Conservation (phyloP, 2,329 filamentous ascomycete genomes). For the Bimuria novae-zelandiae region DNA sequence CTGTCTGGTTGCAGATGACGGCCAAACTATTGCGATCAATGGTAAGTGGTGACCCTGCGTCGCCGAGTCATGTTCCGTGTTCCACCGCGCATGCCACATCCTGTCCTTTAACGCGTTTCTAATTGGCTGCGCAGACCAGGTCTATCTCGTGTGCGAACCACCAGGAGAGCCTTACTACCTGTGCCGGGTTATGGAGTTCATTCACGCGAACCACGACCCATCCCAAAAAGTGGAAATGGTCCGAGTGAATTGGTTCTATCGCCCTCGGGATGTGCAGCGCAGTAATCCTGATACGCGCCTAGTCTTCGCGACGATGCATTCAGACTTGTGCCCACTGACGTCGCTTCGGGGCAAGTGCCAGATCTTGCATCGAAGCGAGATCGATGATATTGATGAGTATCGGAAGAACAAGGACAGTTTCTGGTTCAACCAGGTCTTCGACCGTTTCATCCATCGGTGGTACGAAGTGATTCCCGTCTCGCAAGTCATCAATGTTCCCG, state of each 20-base stretch:
- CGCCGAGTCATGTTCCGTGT: slow-evolving; percentile 9
- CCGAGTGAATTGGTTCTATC: slow-evolving; percentile 97
- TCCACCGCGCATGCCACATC: slow-evolving; percentile 37
- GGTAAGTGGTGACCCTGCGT: slow-evolving; percentile 60
- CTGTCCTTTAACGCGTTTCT: slow-evolving; percentile 38
- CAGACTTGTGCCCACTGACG: slow-evolving; percentile 89
- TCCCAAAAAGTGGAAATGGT: slow-evolving; percentile 79
- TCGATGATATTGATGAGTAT: slow-evolving; percentile 79
- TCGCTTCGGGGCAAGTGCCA: slow-evolving; percentile 92
- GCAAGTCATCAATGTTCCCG: slow-evolving; percentile 93
- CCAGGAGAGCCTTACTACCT: slow-evolving; percentile 98
- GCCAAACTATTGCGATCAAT: slow-evolving; percentile 79
- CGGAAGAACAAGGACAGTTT: slow-evolving; percentile 85
- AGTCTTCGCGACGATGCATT: slow-evolving; percentile 98
- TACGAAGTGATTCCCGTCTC: slow-evolving; percentile 95
- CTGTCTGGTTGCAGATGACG: slow-evolving; percentile 86
- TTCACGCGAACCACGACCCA: slow-evolving; percentile 73
- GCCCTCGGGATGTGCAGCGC: slow-evolving; percentile 92
- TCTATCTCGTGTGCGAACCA: slow-evolving; percentile 96
- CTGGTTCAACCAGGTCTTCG: slow-evolving; percentile 97
- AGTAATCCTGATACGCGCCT: slow-evolving; percentile 88
- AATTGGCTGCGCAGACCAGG: slow-evolving; percentile 66
- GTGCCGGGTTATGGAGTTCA: slow-evolving; percentile 97
- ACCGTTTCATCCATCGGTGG: slow-evolving; percentile 96
- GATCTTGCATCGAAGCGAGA: slow-evolving; percentile 86